These are phyloP conservation scores for Kodamaea ohmeri DNA, from an alignment of 1,139 yeast genomes.

Conservation along the genomic window DNA sequence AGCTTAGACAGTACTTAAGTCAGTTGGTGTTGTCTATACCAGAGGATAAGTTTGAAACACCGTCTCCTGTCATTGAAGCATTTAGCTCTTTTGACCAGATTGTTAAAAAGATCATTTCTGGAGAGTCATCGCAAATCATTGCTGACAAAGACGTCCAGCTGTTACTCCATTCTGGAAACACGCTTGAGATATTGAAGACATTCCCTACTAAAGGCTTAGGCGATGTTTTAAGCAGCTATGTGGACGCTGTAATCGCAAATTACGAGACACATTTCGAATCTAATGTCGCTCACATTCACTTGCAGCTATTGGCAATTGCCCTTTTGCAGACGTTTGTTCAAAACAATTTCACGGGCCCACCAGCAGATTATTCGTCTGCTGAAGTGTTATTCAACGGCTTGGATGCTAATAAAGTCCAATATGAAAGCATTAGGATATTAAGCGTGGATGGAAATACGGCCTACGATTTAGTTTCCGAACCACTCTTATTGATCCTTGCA, in stretches of 20 bases:
- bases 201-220: constrained; percentile 21
- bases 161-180: constrained; percentile 9
- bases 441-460: constrained; percentile 61
- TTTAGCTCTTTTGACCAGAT: constrained; percentile 13
- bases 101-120: constrained; percentile 21
- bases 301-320: constrained; percentile 50
- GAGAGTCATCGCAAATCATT: constrained; percentile 27
- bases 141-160: constrained; percentile 13
- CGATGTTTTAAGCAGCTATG: constrained; percentile 21
- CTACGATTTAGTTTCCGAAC: constrained; percentile 57
- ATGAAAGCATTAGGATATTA: constrained; percentile 38
- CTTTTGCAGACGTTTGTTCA: constrained; percentile 70
- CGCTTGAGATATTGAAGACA: constrained; percentile 9
- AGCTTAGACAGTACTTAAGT: constrained; percentile 20
- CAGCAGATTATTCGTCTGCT: constrained; percentile 36
- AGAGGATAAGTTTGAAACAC: constrained; percentile 18
- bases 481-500: constrained; percentile 50
- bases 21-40: constrained; percentile 29
- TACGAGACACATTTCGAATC: constrained; percentile 14
- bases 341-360: constrained; percentile 83
- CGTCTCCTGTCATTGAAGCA: constrained; percentile 10
- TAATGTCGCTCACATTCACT: constrained; percentile 20
- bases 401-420: constrained; percentile 29
- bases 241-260: constrained; percentile 16
- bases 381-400: constrained; percentile 32